Evolutionary conservation across 2,329 filamentous ascomycete genomes (phyloP).

Genomic region (Hymenoscyphus repandus): DNA sequence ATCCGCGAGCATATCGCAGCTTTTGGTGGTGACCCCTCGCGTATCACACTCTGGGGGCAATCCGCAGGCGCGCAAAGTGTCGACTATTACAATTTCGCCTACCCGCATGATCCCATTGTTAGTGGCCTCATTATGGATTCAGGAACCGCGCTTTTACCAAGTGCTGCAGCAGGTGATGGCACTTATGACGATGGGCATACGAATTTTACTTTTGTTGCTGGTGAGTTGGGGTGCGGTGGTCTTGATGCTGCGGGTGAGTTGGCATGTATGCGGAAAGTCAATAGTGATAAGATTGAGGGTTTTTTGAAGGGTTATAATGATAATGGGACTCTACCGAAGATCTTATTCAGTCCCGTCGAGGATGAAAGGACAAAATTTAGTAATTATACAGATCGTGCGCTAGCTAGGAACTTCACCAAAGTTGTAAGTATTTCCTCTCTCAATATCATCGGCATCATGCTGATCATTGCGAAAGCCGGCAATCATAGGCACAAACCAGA

Average conservation of each 20-base stretch:
- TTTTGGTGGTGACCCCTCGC: constrained; percentile 34
- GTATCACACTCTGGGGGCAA: constrained; percentile 54
- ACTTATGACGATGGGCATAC: constrained; percentile 11
- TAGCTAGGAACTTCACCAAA: constrained; percentile 14
- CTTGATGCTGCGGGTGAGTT: constrained; percentile 21
- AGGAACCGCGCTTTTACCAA: constrained; percentile 12
- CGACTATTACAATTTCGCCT: neutral
- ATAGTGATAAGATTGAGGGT: constrained; percentile 11
- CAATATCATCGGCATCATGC: neutral
- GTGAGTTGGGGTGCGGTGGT: constrained; percentile 23
- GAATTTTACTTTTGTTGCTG: constrained; percentile 26
- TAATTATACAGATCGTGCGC: constrained; percentile 15
- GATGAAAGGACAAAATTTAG: constrained; percentile 18
- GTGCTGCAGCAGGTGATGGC: no score
- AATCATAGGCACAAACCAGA: constrained; percentile 25
- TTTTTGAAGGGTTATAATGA: constrained; percentile 15
- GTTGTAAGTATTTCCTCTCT: constrained; percentile 13
- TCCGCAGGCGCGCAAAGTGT: constrained; percentile 41
- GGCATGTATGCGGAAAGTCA: constrained; percentile 24
- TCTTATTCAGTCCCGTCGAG: constrained; percentile 17
- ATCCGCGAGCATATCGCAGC: constrained; percentile 32
- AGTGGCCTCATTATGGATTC: constrained; percentile 17
- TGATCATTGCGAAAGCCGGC: constrained; percentile 14
- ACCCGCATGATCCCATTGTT: neutral
- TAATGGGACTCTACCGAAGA: constrained; percentile 8